Base-by-base conservation (phyloP, 2,329 filamentous ascomycete genomes). In the Apiospora malaysiana region DNA sequence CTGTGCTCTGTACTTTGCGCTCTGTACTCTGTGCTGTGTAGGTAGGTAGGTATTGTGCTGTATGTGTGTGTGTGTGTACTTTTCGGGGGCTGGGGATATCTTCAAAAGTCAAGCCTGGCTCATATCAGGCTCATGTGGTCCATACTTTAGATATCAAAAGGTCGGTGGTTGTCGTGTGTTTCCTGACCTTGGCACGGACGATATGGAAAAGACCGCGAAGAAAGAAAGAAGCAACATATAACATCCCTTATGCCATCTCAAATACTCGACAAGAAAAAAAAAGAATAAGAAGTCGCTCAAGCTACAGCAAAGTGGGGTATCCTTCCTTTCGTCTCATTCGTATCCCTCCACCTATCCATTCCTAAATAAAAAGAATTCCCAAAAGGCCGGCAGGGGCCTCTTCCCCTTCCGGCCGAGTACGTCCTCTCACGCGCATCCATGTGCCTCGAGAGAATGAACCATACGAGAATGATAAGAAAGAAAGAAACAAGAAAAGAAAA, bases 261-360 rank as follows among this genome's bases (percentile, higher is more conserved):
- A 74, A 77, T 77, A 78, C 73, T 76, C 78, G 76, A 72, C 68
- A 70, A 76, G 75, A 68, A 68, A 68, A 73, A 68, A 68, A 68
- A 73, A 73, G 72, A 74, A 72, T 71, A 72, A 66, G 49, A 68
- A 65, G 51, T 70, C 69, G 68, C 63, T 56, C 56, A 69, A 69
- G 59, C 69, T 72, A 72, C 74, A 74, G 75, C 71, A 77, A 78
- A 78, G 70, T 70, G 75, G 75, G 75, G 78, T 79, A 79, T 80
- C 78, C 78, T 77, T 79, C 78, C 76, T 73, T 79, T 77, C 74
- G 70, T 78, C 76, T 78, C 77, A 73, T 77, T 76, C 78, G 76
- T 79, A 77, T 72, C 75, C 75, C 74, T 21, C 69, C 68, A 68
- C 40, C 45, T 67, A 6, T 67, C 40, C 43, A 67, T 32, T 63